Base-by-base conservation (phyloP, 768 basidiomycete genomes). In the Boletus reticuloceps region DNA sequence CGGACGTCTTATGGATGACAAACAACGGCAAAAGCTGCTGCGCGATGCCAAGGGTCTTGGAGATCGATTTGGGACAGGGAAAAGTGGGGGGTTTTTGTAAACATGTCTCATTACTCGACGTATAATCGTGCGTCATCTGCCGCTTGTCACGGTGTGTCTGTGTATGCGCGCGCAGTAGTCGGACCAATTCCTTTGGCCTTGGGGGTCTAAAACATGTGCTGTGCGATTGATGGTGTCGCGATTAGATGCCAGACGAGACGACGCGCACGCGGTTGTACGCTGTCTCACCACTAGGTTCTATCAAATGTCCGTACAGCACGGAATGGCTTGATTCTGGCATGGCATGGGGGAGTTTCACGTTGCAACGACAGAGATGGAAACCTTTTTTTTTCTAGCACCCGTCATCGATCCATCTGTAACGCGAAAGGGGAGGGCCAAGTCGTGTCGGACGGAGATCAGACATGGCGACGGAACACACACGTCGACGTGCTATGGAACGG, bases 1-100 rank as follows among this genome's bases (percentile, higher is more conserved):
- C 2, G 95, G 96, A 14, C 76, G 91, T 47, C 76, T 97, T 31
- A 89, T 99, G 91, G 94, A 92, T 64, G 95, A 97, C 56, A 79
- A 77, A 43, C 86, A 90, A 66, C 79, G 96, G 58, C 78, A 81
- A 51, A 85, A 84, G 65, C 77, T 92, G 69, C 78, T 98, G 64
- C 81, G 79, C 53, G 94, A 98, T 59, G 88, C 94, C 12, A 84
- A 82, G 58, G 84, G 86, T 7, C 75, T 98, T 16, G 85, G 88
- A 32, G 91, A 92, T 64, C 77, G 93, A 50, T 98, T 98, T 67
- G 91, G 91, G 16, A 74, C 80, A 41, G 86, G 86, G 3, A 85
- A 79, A 63, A 81, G 78, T 51, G 88, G 88, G 4, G 82, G 86
- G 0, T 91, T 89, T 63, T 59, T 81, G 60, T 81, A 60, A 73